These are phyloP conservation scores for Phaeosphaeriaceae sp. DNA, from an alignment of 2,329 filamentous ascomycete genomes.

Conservation along the genomic window DNA sequence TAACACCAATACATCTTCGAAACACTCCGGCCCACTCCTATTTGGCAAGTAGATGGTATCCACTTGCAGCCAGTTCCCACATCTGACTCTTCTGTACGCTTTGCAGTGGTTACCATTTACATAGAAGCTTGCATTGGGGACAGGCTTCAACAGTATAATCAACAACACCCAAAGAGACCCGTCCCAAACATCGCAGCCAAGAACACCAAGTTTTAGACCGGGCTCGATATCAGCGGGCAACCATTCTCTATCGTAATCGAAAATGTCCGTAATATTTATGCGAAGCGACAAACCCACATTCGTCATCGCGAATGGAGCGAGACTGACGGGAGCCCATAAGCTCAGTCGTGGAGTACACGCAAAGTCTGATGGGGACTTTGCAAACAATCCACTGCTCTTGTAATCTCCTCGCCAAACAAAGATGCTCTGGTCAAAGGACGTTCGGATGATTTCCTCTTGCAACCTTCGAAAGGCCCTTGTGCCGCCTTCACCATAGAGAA, in stretches of 20 bases:
- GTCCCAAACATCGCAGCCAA: background rate
- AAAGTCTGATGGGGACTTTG: slow-evolving; percentile 1
- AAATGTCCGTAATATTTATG: background rate
- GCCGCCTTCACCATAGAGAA: slow-evolving; percentile 14
- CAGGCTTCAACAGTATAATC: background rate
- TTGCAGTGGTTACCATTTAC: background rate
- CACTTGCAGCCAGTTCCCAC: background rate
- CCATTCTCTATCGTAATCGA: background rate
- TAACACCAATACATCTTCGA: slow-evolving; percentile 61
- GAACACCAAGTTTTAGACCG: background rate
- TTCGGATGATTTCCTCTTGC: background rate
- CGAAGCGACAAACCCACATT: background rate
- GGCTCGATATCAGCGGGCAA: background rate
- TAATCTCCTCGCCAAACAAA: background rate
- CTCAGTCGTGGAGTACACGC: background rate
- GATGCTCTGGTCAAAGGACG: background rate
- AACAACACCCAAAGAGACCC: background rate
- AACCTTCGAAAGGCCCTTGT: slow-evolving; percentile 8
- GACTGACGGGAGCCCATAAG: background rate
- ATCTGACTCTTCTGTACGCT: background rate
- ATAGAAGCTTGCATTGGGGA: background rate
- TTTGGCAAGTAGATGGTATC: background rate
- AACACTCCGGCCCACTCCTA: slow-evolving; percentile 18
- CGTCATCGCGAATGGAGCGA: background rate
- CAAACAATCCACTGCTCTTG: slow-evolving; percentile 27